Evolutionary conservation across 2,329 filamentous ascomycete genomes (phyloP).

Genomic region (Trichoderma oligosporum): DNA sequence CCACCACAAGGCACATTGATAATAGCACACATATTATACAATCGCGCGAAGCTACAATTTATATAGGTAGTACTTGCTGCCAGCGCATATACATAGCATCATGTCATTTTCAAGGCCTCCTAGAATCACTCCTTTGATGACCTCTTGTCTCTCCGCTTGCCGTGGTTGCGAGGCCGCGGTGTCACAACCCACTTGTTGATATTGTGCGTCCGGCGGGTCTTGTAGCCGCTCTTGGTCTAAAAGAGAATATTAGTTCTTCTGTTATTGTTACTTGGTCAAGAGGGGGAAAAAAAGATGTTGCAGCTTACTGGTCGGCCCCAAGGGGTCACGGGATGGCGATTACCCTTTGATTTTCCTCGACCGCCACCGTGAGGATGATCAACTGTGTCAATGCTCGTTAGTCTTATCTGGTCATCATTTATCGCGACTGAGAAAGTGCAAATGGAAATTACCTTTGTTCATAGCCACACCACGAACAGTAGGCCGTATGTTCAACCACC

Average conservation of each 20-base stretch:
- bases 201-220: conserved; percentile 85
- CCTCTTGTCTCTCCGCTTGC: conserved; percentile 73
- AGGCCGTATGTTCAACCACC: conserved; percentile 91
- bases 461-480: conserved; percentile 97
- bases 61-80: conserved; percentile 29
- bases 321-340: conserved; percentile 87
- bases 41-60: conserved; percentile 29
- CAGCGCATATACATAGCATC: conserved; percentile 22
- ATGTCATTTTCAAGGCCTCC: background rate
- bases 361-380: conserved; percentile 99
- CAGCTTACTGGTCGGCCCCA: conserved; percentile 88
- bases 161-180: conserved; percentile 80
- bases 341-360: conserved; percentile 98
- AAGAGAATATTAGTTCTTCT: background rate
- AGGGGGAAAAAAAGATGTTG: background rate
- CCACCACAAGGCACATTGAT: conserved; percentile 23
- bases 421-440: background rate
- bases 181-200: conserved; percentile 88
- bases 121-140: conserved; percentile 29
- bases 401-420: background rate
- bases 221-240: conserved; percentile 79
- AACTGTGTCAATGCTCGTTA: conserved; percentile 43
- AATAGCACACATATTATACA: conserved; percentile 37
- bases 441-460: conserved; percentile 75
- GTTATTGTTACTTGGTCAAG: no score